phyloP scores from a whole-genome alignment of 495 filamentous ascomycete species.

The Cercophora sp. region DNA sequence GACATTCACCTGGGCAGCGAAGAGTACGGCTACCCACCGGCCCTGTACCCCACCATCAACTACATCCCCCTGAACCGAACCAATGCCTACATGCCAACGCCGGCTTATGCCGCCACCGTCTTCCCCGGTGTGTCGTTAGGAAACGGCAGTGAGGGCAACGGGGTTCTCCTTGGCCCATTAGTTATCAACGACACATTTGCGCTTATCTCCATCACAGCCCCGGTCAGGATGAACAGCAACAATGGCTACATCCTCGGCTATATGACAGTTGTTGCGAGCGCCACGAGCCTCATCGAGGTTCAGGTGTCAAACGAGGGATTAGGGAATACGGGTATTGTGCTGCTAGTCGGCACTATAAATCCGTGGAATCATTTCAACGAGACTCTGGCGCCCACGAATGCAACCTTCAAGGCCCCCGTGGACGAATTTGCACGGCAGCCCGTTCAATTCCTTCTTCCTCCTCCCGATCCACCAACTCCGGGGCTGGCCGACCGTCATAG shows the following conservation, averaged over 20 bases:
- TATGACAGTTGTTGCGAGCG: conserved; percentile 68
- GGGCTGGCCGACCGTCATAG: conserved; percentile 46
- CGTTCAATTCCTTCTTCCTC: conserved; percentile 46
- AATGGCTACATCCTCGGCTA: conserved; percentile 63
- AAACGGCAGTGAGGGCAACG: conserved; percentile 36
- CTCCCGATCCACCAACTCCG: conserved; percentile 28
- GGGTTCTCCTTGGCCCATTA: conserved; percentile 65
- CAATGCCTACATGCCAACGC: conserved; percentile 36
- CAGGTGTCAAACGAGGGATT: conserved; percentile 62
- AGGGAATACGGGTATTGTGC: conserved; percentile 58
- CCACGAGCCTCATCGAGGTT: conserved; percentile 53
- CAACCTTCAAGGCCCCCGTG: conserved; percentile 26
- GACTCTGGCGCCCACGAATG: conserved; percentile 31
- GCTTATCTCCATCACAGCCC: conserved; percentile 76
- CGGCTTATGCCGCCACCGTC: conserved; percentile 35
- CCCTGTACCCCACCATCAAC: conserved; percentile 71
- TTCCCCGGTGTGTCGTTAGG: conserved; percentile 53
- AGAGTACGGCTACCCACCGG: conserved; percentile 58
- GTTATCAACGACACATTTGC: conserved; percentile 63
- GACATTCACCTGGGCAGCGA: conserved; percentile 55
- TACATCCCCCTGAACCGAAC: conserved; percentile 43
- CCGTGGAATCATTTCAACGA: conserved; percentile 60
- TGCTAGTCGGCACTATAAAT: conserved; percentile 63
- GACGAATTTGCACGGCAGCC: conserved; percentile 34
- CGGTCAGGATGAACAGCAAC: conserved; percentile 62